phyloP scores from a whole-genome alignment of 2,329 filamentous ascomycete genomes.

The Pseudocercospora macadamiae region DNA sequence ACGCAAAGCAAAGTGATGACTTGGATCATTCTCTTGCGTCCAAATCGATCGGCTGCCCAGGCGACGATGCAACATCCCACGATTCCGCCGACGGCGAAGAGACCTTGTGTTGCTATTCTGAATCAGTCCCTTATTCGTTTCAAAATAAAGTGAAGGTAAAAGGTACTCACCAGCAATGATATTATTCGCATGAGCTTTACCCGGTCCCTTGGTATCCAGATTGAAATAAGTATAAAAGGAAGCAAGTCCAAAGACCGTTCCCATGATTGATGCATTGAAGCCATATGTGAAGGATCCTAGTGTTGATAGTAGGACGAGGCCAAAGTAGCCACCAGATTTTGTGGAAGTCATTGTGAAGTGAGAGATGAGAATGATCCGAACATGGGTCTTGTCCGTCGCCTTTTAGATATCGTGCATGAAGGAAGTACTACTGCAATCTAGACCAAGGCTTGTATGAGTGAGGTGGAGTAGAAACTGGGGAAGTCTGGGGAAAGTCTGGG shows the following conservation, averaged over 20 bases:
- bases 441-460: neutral
- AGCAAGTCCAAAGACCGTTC: neutral
- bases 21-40: neutral
- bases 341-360: neutral
- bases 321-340: neutral
- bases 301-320: neutral
- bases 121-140: too few species aligned
- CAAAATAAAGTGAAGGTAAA: too few species aligned
- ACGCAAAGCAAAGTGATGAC: neutral
- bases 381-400: neutral
- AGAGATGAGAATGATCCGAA: neutral
- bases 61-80: neutral
- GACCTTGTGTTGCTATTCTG: neutral
- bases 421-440: neutral
- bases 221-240: neutral
- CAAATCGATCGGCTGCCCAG: neutral
- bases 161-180: neutral
- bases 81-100: neutral
- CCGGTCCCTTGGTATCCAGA: neutral
- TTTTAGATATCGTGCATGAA: neutral
- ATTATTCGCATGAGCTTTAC: neutral
- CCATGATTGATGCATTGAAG: neutral
- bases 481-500: neutral
- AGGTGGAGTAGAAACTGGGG: neutral
- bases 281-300: neutral